Base-by-base conservation (phyloP, 345 rosid genomes). In the Cardamine resedifolia region DNA sequence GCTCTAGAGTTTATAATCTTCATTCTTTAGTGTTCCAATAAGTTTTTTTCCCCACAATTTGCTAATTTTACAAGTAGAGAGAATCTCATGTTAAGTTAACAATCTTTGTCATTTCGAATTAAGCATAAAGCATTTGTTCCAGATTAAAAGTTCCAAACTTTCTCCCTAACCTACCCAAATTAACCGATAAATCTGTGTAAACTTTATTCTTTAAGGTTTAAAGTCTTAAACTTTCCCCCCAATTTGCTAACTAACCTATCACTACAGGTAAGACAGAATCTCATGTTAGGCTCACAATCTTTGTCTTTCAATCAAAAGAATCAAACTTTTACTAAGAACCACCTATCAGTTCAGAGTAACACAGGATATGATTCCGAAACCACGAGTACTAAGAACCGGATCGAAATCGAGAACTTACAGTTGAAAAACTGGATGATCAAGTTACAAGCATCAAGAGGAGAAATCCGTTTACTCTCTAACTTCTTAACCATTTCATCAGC, bases 371-470 rank as follows among this genome's bases (percentile, higher is more conserved):
- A 44, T 44, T 44, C 20, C 49, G 4, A n/a, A 44, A 44, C 39
- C 39, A 34, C 39, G 1, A 8, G 30, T 27, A 31, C 36, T 6
- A 31, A 31, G 36, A 31, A 31, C 3, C 11, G 49, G 28, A 48
- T 19, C 18, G 43, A 70, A 64, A 47, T 31, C 27, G 66, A 59
- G 68, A 19, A 80, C 96, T 86, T 84, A 92, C 98, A 72, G 80
- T 83, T 83, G 79, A 92, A 90, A 81, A 90, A 87, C 69, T 81
- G 87, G 56, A 84, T 74, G 71, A 92, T 82, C 79, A 81, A 64
- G 69, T 77, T 77, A 69, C 88, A 87, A 21, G 96, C 96, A 64
- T 87, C 90, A 0, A 57, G 56, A 21, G 92, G 83, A 27, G 88
- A 80, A 14, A 90, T 67, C 62, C 48, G 58, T 77, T 83, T 84